These are phyloP conservation scores for Yueomyces sinensis DNA, from an alignment of 805 yeast species.

Conservation along the genomic window DNA sequence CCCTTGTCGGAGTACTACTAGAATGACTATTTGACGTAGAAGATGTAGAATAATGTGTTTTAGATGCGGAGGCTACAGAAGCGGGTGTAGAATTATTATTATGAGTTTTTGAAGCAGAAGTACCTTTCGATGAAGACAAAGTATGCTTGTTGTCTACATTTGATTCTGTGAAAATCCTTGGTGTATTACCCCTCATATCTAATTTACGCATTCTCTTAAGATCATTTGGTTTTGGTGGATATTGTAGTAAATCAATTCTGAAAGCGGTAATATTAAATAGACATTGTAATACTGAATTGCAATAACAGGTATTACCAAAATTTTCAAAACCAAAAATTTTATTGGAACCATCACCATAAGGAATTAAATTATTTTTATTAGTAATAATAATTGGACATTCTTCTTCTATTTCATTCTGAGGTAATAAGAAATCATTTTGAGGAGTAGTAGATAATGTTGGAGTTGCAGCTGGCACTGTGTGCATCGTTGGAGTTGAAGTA, in stretches of 20 bases:
- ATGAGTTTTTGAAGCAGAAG: too few relatives aligned
- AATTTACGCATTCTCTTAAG: conserved; percentile 27
- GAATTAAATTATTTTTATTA: not conserved
- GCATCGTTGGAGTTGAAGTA: not conserved
- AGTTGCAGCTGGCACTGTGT: not conserved
- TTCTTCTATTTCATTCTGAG: not conserved
- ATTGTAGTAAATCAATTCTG: conserved; percentile 39
- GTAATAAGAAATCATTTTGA: not conserved
- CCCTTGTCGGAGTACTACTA: too few relatives aligned
- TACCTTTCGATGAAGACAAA: too few relatives aligned
- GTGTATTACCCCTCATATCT: conserved; percentile 28
- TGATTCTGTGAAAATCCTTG: conserved; percentile 18
- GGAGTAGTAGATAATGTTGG: not conserved
- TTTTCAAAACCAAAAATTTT: conserved; percentile 74
- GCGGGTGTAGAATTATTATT: too few relatives aligned
- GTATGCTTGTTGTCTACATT: conserved; percentile 1
- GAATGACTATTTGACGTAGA: not conserved
- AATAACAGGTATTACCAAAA: conserved; percentile 87
- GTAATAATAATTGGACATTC: not conserved
- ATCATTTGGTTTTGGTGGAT: conserved; percentile 28
- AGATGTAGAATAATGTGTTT: not conserved
- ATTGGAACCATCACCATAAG: conserved; percentile 37
- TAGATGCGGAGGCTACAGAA: too few relatives aligned
- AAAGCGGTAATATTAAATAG: conserved; percentile 63
- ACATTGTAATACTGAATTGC: conserved; percentile 86